Percentiles rank a stretch among this genome's conserved stretches.
Evolutionary conservation across 2,329 filamentous ascomycete genomes (phyloP).

Genomic region (Aureobasidium sp.): DNA sequence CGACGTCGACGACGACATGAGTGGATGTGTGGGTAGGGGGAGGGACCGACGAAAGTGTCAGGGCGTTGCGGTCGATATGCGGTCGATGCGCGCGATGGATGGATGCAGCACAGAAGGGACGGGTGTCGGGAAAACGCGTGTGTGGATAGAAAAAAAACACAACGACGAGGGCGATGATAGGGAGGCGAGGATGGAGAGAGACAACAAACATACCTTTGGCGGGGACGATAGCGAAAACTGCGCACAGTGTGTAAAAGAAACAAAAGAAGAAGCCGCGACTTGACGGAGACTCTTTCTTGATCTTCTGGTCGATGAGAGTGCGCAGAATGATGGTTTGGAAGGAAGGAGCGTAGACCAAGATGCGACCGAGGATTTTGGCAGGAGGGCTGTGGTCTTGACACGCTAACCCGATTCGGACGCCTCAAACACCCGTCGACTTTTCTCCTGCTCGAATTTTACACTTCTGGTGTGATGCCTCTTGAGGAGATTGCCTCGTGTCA

Average conservation of each 20-base stretch:
- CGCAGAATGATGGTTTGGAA: constrained; percentile 3
- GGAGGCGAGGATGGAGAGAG: background rate
- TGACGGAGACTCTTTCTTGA: constrained; percentile 9
- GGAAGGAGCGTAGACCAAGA: background rate
- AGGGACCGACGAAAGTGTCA: background rate
- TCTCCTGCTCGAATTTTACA: constrained; percentile 7
- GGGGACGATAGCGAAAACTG: background rate
- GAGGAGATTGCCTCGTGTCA: constrained; percentile 10
- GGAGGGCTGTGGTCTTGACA: background rate
- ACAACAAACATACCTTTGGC: constrained; percentile 1
- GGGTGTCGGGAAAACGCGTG: constrained; percentile 5
- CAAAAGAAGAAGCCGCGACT: constrained; percentile 3
- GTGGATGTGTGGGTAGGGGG: background rate
- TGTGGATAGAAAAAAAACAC: constrained; percentile 8
- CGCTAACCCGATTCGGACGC: background rate
- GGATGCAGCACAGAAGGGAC: background rate
- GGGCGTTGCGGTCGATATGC: background rate
- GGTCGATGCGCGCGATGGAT: constrained; percentile 9
- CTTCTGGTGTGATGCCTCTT: constrained; percentile 5
- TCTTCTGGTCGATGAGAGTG: background rate
- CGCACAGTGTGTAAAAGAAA: constrained; percentile 2
- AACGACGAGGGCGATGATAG: background rate
- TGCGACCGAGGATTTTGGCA: background rate
- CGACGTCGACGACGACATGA: background rate
- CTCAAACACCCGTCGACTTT: background rate